A percentile compares a stretch with the other conserved stretches of the same genome.
Evolutionary conservation across 345 rosid genomes (phyloP).

Genomic region (Sonneratia caseolaris): DNA sequence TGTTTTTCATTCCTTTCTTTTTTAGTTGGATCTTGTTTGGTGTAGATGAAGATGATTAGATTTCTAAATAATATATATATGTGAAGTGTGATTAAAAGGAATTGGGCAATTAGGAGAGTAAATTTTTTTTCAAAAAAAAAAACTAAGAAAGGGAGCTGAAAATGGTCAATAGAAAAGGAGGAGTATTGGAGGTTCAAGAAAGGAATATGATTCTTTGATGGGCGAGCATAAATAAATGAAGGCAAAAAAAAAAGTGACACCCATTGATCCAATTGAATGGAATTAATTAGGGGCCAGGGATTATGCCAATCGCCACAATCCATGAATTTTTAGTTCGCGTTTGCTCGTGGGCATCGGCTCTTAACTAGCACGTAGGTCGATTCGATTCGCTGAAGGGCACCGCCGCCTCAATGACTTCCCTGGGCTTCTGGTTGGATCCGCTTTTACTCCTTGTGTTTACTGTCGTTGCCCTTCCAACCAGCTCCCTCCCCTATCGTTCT

Average conservation of each 20-base stretch:
- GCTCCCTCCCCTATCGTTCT: too few species aligned
- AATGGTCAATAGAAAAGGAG: neutral
- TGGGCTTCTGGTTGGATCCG: too few species aligned
- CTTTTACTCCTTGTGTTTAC: too few species aligned
- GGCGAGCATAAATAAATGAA: neutral
- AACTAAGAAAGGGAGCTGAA: neutral
- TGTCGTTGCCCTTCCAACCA: too few species aligned
- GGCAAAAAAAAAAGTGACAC: neutral
- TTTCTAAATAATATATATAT: too few species aligned
- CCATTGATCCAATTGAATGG: neutral
- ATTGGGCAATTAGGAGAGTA: neutral
- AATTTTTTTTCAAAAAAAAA: neutral
- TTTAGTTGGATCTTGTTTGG: too few species aligned
- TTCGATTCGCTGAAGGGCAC: neutral
- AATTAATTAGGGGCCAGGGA: neutral
- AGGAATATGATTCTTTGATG: slow-evolving; percentile 5
- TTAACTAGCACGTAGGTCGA: neutral
- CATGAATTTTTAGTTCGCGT: neutral
- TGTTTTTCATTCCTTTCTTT: too few species aligned
- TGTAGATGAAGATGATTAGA: too few species aligned
- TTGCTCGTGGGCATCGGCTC: neutral
- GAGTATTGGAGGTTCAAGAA: slow-evolving; percentile 3
- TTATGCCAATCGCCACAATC: slow-evolving; percentile 3
- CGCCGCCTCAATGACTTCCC: too few species aligned
- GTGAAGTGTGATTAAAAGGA: too few species aligned